These are phyloP conservation scores for Penicillium atrosanguineum DNA, from an alignment of 495 filamentous ascomycete genomes.

Conservation along the genomic window DNA sequence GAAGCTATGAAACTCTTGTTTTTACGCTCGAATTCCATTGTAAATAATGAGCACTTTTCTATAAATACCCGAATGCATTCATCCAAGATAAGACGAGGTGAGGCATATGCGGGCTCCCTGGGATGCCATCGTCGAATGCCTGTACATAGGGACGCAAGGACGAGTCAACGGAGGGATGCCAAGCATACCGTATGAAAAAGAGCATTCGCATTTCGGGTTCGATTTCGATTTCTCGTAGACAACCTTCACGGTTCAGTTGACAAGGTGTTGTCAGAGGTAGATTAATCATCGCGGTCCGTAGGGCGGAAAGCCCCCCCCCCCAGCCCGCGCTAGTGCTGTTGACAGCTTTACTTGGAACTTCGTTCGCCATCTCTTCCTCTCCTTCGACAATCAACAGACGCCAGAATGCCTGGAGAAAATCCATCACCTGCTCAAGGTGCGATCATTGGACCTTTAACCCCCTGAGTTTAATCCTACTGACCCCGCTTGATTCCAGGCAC, in stretches of 20 bases:
- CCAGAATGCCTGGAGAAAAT: conserved; percentile 38
- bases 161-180: neutral
- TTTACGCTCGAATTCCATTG: neutral
- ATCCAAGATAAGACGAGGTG: neutral
- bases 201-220: neutral
- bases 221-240: neutral
- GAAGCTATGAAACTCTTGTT: conserved; percentile 2
- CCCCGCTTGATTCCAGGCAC: conserved; percentile 28
- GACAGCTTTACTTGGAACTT: conserved; percentile 34
- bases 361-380: conserved; percentile 6
- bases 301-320: conserved; percentile 18
- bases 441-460: neutral
- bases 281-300: conserved; percentile 25
- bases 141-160: neutral
- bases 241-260: neutral
- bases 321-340: conserved; percentile 38
- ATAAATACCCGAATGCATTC: too few species aligned
- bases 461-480: conserved; percentile 6
- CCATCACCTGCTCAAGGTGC: conserved; percentile 22
- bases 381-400: conserved; percentile 4
- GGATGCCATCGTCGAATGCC: neutral
- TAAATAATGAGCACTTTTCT: neutral
- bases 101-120: neutral
- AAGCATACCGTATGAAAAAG: neutral
- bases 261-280: neutral